Evolutionary conservation across 2,329 filamentous ascomycete genomes (phyloP).

Genomic region (Aschersonia sp.): DNA sequence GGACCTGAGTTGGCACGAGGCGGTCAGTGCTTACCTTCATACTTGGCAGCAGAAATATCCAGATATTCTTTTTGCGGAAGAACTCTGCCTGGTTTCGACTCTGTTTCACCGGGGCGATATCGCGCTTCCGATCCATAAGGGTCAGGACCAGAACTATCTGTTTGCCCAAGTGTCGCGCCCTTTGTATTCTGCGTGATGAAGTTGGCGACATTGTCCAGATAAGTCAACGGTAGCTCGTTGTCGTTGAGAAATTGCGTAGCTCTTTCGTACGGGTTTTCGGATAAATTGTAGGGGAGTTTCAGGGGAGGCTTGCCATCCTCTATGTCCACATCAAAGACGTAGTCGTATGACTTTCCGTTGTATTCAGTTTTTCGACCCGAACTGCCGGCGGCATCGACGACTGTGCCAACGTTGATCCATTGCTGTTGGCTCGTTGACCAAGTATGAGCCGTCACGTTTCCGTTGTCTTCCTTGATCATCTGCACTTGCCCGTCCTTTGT

Average conservation of each 20-base stretch:
- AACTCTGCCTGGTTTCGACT: constrained; percentile 36
- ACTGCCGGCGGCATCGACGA: constrained; percentile 78
- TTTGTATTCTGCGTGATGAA: constrained; percentile 87
- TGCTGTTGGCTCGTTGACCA: constrained; percentile 62
- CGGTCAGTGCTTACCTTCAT: constrained; percentile 28
- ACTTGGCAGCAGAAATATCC: constrained; percentile 60
- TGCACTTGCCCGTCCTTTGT: constrained; percentile 95
- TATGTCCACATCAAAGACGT: constrained; percentile 91
- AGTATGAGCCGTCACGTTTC: constrained; percentile 71
- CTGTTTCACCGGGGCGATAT: constrained; percentile 51
- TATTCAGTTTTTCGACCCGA: constrained; percentile 64
- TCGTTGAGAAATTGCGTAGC: constrained; percentile 82
- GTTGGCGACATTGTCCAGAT: constrained; percentile 81
- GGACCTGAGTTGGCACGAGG: neutral
- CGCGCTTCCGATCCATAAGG: constrained; percentile 65
- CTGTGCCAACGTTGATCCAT: constrained; percentile 86
- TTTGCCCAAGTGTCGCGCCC: constrained; percentile 65
- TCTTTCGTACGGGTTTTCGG: constrained; percentile 82
- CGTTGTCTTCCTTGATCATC: constrained; percentile 73
- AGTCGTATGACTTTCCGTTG: constrained; percentile 82
- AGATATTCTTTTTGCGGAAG: constrained; percentile 72
- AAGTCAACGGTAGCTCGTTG: constrained; percentile 75
- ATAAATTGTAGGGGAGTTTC: constrained; percentile 87
- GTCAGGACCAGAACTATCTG: constrained; percentile 41
- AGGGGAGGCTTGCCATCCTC: constrained; percentile 85